These are phyloP conservation scores for Trifolium dubium DNA, from an alignment of 306 rosid species.

Conservation along the genomic window DNA sequence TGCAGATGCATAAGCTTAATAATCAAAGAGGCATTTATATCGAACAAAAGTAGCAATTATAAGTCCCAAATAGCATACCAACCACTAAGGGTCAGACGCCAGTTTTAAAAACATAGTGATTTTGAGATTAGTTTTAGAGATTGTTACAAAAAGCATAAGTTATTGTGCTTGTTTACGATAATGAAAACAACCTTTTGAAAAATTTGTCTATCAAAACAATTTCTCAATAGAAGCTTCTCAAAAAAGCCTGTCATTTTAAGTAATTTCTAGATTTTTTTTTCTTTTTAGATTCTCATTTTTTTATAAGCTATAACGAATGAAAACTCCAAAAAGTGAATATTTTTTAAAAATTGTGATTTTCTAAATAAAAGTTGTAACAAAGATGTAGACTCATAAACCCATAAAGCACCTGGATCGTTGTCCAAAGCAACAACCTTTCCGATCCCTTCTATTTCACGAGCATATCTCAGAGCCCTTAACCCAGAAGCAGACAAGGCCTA, in stretches of 20 bases:
- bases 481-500: constrained; percentile 99
- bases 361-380: neutral
- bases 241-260: neutral
- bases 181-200: neutral
- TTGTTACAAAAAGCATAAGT: neutral
- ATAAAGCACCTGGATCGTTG: constrained; percentile 76
- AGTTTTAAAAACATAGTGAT: neutral
- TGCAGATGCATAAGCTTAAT: constrained; percentile 38
- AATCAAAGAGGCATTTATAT: constrained; percentile 26
- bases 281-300: neutral
- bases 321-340: neutral
- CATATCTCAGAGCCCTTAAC: constrained; percentile 94
- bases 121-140: neutral
- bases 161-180: neutral
- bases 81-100: neutral
- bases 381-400: constrained; percentile 10
- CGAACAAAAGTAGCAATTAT: neutral
- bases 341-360: neutral
- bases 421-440: constrained; percentile 97
- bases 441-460: constrained; percentile 89
- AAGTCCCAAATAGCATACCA: constrained; percentile 13
- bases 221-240: neutral
- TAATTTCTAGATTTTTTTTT: neutral
- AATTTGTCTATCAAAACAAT: neutral
- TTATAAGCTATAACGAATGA: neutral